Evolutionary conservation across 345 rosid species (phyloP), one percentile per base, ranked within the genome.

Genomic region (Luvunga scandens): DNA sequence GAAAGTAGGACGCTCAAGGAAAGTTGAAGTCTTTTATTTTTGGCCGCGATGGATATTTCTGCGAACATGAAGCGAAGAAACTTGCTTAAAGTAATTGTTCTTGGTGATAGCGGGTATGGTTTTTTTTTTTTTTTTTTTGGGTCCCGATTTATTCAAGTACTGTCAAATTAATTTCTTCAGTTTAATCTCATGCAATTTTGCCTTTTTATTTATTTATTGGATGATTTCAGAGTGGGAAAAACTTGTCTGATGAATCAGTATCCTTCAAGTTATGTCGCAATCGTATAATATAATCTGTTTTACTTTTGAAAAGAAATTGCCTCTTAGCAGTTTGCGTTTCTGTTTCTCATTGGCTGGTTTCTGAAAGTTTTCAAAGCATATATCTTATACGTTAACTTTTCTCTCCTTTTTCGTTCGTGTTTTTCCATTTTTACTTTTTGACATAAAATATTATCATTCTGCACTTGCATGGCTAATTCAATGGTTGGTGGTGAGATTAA

Each of bases 231-330:
- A 81, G 98, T 94, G 42, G 98, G 98, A 64, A 94, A 92, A 90
- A 92, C 97, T 10, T 94, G 97, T 31, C 77, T 92, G 90, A 88
- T 91, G 98, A 92, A 92, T 78, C 98, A 84, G 98, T 92, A 92
- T 94, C 94, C 96, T 75, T 62, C 19, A 25, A 2, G 2, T 68
- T 62, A 1, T 42, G 67, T 25, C 6, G 19, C 60, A 25, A 10
- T 50, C 9, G 5, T 8, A 14, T 31, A 19, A 0, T 71, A 3
- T 8, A 45, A 45, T 50, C 21, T 50, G 31, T 28, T 8, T 71
- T 27, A 16, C 1, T 48, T 21, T 66, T 21, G 25, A 21, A 1
- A 14, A 61, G 19, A 10, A 61, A 27, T 24, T 45, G 18, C 18
- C 4, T 45, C 13, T 45, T 45, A 13, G 18, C 50, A 13, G 14